Base-by-base conservation (phyloP, 225 moss, liverwort and hornwort species). In the Pleurozium schreberi region DNA sequence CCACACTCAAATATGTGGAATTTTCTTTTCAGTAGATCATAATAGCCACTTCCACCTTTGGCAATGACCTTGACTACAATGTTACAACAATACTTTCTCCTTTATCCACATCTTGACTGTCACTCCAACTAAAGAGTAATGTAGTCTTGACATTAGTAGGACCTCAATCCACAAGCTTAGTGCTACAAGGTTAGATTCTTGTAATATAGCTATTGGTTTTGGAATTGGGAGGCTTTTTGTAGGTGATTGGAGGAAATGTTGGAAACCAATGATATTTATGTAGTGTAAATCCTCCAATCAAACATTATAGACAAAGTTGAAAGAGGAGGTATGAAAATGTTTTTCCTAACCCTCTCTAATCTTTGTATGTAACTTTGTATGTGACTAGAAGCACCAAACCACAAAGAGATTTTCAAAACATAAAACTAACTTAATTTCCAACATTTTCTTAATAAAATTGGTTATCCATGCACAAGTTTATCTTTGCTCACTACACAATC, bases 261-360 rank as follows among this genome's bases (percentile, higher is more conserved):
- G 8, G 1, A 50, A 75, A 75, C 2, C 21, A 75, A 75, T 50
- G 10, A 60, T 60, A n/a, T 5, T 26, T 25, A 22, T 74, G 31
- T 11, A 33, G 7, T 33, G 18, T 20, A 2, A 12, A 75, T 50
- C 12, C 11, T 76, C 14, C 8, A 22, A 52, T 21, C 3, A 76
- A 22, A 33, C 21, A 36, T 9, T 77, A 19, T 21, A 55, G 5
- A 15, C 22, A 55, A 53, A 14, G 6, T 36, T 53, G 6, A 25
- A 9, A 38, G 25, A 25, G 1, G 38, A 55, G 3, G 0, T 77
- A 38, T 5, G 6, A 38, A 36, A 55, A 38, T 10, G 16, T 6
- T 25, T 55, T 2, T 1, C 1, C 1, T 25, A 22, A 55, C 5
- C 25, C 6, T 20, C 3, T 22, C 0, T 78, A 0, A 38, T 16